Evolutionary conservation across 140 eudicot species (phyloP).

Genomic region (Ambrosia hybrid): DNA sequence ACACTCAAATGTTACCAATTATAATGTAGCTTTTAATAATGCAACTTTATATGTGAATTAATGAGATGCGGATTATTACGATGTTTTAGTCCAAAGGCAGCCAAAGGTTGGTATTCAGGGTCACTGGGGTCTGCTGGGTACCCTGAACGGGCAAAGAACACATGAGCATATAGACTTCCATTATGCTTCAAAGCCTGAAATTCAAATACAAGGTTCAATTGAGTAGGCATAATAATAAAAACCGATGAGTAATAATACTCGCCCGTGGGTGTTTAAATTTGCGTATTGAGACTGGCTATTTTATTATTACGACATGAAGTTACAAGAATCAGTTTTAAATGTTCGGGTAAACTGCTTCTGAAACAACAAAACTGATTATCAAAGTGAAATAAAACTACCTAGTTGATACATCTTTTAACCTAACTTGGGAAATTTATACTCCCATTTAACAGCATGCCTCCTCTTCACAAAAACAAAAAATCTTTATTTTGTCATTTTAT

Average conservation of each 20-base stretch:
- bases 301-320: background rate
- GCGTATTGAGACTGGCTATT: background rate
- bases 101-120: slow-evolving; percentile 91
- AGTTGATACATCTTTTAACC: background rate
- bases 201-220: slow-evolving; percentile 2
- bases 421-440: background rate
- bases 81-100: too few relatives aligned
- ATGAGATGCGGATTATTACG: too few relatives aligned
- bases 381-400: background rate
- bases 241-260: background rate
- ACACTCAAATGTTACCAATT: too few relatives aligned
- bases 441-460: background rate
- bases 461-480: background rate
- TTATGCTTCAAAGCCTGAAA: slow-evolving; percentile 82
- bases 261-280: background rate
- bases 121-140: slow-evolving; percentile 83
- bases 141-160: slow-evolving; percentile 94
- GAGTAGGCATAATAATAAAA: background rate
- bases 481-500: background rate
- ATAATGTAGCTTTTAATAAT: too few relatives aligned
- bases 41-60: too few relatives aligned
- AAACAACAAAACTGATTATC: background rate
- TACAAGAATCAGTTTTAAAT: background rate
- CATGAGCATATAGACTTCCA: slow-evolving; percentile 87
- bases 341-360: background rate